Conservation (phyloP, 768 basidiomycete genomes). For the Amanita phalloides region DNA sequence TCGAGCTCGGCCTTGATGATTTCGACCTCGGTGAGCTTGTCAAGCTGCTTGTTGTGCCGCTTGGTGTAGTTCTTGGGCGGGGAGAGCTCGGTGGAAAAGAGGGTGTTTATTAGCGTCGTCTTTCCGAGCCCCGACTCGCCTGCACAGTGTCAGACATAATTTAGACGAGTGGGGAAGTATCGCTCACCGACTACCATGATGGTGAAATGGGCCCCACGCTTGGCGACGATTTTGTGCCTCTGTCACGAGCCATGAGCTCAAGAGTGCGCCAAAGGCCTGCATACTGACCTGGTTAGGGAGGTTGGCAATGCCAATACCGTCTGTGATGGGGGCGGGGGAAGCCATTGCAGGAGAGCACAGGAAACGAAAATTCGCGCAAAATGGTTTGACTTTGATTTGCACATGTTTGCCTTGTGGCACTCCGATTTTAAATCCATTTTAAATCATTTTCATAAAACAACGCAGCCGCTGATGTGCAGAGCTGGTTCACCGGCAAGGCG, state of each 20-base stretch:
- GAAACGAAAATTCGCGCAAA: constrained; percentile 16
- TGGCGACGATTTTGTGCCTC: constrained; percentile 99
- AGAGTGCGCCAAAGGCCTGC: constrained; percentile 7
- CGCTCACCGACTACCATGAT: constrained; percentile 95
- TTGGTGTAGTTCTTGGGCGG: constrained; percentile 81
- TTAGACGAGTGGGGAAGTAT: not conserved
- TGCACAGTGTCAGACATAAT: constrained; percentile 17
- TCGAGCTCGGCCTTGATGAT: constrained; percentile 99
- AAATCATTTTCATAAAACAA: too few species aligned
- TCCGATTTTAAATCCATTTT: not conserved
- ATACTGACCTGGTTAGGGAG: constrained; percentile 87
- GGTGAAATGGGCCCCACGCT: constrained; percentile 95
- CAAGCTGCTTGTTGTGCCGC: constrained; percentile 91
- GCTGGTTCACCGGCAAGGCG: not conserved
- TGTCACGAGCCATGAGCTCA: constrained; percentile 27
- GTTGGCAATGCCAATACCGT: constrained; percentile 92
- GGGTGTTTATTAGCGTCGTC: constrained; percentile 96
- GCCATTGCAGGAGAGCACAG: constrained; percentile 26
- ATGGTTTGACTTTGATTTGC: constrained; percentile 21
- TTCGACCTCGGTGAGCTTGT: constrained; percentile 97
- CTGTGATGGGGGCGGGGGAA: constrained; percentile 35
- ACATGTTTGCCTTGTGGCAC: constrained; percentile 15
- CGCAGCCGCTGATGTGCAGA: not conserved
- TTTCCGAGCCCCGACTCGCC: constrained; percentile 97
- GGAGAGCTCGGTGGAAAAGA: constrained; percentile 96